Percentiles rank a stretch among this genome's conserved stretches.
These are phyloP conservation scores for Fragaria nilgerrensis DNA, from an alignment of 306 rosid species.

Conservation along the genomic window DNA sequence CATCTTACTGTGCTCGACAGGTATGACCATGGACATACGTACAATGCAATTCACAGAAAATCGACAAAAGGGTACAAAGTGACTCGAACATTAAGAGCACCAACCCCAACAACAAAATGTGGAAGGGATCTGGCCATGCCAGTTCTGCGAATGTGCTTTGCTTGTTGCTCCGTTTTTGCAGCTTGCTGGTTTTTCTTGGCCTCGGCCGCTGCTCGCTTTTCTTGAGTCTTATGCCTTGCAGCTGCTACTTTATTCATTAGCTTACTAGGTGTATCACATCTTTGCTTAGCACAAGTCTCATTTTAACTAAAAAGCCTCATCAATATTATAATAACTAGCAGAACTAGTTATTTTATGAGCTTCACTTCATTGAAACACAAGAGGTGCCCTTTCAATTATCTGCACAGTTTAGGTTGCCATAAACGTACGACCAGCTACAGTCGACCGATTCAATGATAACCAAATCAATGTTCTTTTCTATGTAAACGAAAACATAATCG, in stretches of 20 bases:
- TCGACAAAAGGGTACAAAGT: background rate
- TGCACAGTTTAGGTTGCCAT: too few relatives aligned
- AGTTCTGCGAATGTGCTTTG: conserved; percentile 67
- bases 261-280: conserved; percentile 47
- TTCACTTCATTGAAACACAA: too few relatives aligned
- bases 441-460: too few relatives aligned
- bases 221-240: conserved; percentile 84
- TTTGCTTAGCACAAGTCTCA: too few relatives aligned
- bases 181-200: conserved; percentile 69
- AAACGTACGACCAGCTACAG: too few relatives aligned
- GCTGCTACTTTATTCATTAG: conserved; percentile 79
- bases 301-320: too few relatives aligned
- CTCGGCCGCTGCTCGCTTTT: conserved; percentile 79
- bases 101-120: conserved; percentile 65
- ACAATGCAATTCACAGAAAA: background rate
- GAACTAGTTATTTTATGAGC: too few relatives aligned
- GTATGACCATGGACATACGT: background rate
- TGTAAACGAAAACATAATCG: too few relatives aligned
- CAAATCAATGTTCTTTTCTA: too few relatives aligned
- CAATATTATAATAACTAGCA: too few relatives aligned
- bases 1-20: background rate
- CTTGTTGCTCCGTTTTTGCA: conserved; percentile 74
- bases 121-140: conserved; percentile 76
- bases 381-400: too few relatives aligned
- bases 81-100: conserved; percentile 45